These are phyloP conservation scores for Podospora pseudopauciseta DNA, from an alignment of 495 filamentous ascomycete species.

Conservation along the genomic window DNA sequence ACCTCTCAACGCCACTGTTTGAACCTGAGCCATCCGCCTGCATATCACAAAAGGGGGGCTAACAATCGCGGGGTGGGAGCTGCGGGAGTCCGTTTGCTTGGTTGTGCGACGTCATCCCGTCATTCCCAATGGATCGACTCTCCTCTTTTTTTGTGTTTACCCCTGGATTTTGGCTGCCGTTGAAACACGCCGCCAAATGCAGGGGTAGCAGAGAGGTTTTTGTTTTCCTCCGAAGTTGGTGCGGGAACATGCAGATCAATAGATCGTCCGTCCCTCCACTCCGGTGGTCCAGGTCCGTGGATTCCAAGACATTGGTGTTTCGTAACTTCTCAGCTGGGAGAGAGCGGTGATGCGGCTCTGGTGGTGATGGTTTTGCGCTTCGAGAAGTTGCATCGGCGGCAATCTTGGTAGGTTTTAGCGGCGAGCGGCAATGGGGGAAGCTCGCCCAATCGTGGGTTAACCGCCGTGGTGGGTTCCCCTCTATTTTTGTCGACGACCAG, in stretches of 20 bases:
- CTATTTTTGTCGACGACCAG: background rate
- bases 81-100: background rate
- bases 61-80: background rate
- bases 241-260: background rate
- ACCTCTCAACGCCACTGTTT: conserved; percentile 8
- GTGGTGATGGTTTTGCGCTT: background rate
- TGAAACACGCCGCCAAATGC: background rate
- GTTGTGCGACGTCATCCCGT: background rate
- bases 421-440: background rate
- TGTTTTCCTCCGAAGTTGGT: background rate
- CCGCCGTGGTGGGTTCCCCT: background rate
- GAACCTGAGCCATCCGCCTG: background rate
- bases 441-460: background rate
- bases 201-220: background rate
- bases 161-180: background rate
- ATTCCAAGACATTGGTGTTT: background rate
- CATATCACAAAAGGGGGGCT: background rate
- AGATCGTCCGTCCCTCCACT: background rate
- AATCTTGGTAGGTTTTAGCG: background rate
- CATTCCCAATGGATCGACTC: background rate
- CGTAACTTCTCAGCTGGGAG: background rate
- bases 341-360: background rate
- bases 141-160: background rate
- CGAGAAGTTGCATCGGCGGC: background rate
- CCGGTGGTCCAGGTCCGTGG: background rate